Percentiles rank a stretch among this genome's conserved stretches.
phyloP scores from a whole-genome alignment of 1,284 basidiomycete genomes.

The Schizophyllum commune region DNA sequence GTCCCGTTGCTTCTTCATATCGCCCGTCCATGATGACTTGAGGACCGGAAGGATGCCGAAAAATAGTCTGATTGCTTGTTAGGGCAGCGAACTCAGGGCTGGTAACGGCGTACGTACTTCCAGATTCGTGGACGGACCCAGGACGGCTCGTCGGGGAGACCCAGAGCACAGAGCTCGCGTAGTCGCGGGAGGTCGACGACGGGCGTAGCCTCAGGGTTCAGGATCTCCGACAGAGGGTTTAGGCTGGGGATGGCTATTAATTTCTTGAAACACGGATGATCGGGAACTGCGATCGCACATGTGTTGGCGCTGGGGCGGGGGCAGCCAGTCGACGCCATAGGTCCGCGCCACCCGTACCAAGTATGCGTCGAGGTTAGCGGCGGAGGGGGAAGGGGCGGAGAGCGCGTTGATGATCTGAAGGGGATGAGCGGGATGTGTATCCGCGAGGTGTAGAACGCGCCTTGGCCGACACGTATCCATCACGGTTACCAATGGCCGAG shows the following conservation, averaged over 20 bases:
- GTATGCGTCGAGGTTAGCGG: constrained; percentile 45
- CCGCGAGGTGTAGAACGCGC: constrained; percentile 18
- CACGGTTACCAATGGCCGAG: constrained; percentile 42
- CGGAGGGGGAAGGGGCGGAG: constrained; percentile 45
- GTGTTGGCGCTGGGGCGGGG: constrained; percentile 52
- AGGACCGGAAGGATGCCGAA: constrained; percentile 51
- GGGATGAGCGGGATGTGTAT: constrained; percentile 1
- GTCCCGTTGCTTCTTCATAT: constrained; percentile 52
- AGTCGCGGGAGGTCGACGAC: constrained; percentile 52
- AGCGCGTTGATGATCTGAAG: constrained; percentile 44
- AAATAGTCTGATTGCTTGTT: constrained; percentile 37
- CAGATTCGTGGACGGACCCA: constrained; percentile 70
- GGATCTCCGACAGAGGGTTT: constrained; percentile 46
- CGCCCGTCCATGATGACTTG: constrained; percentile 52
- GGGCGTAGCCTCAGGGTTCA: constrained; percentile 41
- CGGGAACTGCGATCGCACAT: constrained; percentile 34
- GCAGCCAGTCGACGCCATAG: constrained; percentile 53
- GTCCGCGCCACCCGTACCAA: constrained; percentile 45
- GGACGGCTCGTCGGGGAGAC: constrained; percentile 60
- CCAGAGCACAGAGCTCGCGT: constrained; percentile 50
- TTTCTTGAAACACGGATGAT: constrained; percentile 3
- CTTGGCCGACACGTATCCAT: constrained; percentile 46
- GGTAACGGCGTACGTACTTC: constrained; percentile 42
- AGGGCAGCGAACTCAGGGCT: neutral
- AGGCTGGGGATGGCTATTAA: constrained; percentile 29